Evolutionary conservation across 345 rosid genomes (phyloP).

Genomic region (Murraya koenigii): DNA sequence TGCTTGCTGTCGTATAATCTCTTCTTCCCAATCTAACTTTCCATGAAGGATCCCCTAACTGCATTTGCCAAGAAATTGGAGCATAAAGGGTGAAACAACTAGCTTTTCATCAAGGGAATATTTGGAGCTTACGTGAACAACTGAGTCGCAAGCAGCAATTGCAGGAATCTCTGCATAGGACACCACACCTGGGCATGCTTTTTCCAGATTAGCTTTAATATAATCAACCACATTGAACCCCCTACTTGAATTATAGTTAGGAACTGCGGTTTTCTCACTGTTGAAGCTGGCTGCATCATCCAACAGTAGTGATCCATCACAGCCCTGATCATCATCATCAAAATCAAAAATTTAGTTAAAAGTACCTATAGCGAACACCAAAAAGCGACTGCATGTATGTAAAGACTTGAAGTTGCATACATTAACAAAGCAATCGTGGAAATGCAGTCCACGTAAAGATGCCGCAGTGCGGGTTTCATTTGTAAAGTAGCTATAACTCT

Average conservation of each 20-base stretch:
- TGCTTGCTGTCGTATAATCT: conserved; percentile 42
- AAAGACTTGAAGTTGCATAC: conserved; percentile 10
- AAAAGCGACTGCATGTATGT: too few relatives aligned
- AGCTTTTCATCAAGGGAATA: too few relatives aligned
- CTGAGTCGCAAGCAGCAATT: background rate
- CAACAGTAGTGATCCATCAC: conserved; percentile 52
- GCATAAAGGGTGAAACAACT: background rate
- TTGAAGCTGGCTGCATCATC: conserved; percentile 43
- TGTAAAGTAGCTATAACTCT: conserved; percentile 24
- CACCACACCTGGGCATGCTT: conserved; percentile 42
- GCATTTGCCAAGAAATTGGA: background rate
- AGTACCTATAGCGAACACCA: background rate
- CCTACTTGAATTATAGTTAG: conserved; percentile 40
- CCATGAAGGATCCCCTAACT: conserved; percentile 54
- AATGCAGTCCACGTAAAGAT: conserved; percentile 40
- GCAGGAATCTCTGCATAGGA: background rate
- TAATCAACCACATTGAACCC: conserved; percentile 46
- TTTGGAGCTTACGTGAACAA: conserved; percentile 22
- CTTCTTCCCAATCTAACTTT: conserved; percentile 45
- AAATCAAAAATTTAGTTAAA: background rate
- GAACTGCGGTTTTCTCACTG: conserved; percentile 56
- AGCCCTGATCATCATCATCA: conserved; percentile 34
- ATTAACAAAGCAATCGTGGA: conserved; percentile 52
- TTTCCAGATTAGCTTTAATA: conserved; percentile 45
- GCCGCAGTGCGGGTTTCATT: conserved; percentile 37